A percentile compares a stretch with the other conserved stretches of the same genome.
phyloP scores from a whole-genome alignment of 2,329 filamentous ascomycete genomes.

The Massarina eburnea region DNA sequence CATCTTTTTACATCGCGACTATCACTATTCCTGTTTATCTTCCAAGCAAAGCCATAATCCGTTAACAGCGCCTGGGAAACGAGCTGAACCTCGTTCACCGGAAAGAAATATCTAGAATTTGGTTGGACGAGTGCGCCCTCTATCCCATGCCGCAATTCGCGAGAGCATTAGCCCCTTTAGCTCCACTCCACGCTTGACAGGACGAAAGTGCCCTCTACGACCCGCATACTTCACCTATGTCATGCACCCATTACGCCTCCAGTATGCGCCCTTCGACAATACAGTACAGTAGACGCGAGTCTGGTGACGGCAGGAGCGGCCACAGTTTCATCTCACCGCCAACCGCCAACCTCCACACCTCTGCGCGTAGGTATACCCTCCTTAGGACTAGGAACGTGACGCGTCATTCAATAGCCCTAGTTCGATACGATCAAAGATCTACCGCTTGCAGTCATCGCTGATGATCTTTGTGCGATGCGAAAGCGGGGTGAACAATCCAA shows the following conservation, averaged over 20 bases:
- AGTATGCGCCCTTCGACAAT: background rate
- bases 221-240: background rate
- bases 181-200: background rate
- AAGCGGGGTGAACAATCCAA: background rate
- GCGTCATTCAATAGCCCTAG: background rate
- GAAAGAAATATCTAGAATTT: no score
- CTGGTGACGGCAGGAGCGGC: background rate
- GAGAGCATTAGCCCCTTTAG: background rate
- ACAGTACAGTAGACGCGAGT: background rate
- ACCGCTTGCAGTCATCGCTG: background rate
- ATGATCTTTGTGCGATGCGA: background rate
- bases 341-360: background rate
- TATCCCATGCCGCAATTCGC: background rate
- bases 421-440: background rate
- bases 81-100: background rate
- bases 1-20: background rate
- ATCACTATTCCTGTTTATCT: background rate
- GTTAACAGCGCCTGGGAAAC: background rate
- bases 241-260: background rate
- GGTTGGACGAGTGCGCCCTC: no score
- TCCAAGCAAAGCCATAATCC: no score
- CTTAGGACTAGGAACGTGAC: background rate
- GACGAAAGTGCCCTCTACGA: background rate
- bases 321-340: background rate
- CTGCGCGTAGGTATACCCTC: background rate